Evolutionary conservation across 2,329 filamentous ascomycete genomes (phyloP).

Genomic region (Chaetomium globosum): DNA sequence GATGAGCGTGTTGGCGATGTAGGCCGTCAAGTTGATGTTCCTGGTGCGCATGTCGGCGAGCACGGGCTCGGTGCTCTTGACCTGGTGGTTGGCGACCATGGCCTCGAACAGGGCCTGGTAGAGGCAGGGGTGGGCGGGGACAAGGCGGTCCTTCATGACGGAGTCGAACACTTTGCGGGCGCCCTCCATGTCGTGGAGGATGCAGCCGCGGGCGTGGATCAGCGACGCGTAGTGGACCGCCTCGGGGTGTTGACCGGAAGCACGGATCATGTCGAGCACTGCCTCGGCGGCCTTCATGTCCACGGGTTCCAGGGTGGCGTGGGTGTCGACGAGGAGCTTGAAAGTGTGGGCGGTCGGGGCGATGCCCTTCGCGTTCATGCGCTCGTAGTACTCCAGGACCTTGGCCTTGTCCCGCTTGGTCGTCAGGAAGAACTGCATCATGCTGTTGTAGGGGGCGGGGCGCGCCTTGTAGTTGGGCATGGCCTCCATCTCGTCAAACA

Average conservation of each 20-base stretch:
- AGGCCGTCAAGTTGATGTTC: constrained; percentile 84
- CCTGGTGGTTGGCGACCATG: constrained; percentile 92
- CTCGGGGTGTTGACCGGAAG: constrained; percentile 75
- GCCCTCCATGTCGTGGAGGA: constrained; percentile 84
- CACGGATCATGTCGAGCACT: constrained; percentile 76
- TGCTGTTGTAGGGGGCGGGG: constrained; percentile 95
- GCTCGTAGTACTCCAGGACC: constrained; percentile 91
- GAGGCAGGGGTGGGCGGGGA: constrained; percentile 78
- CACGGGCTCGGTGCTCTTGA: constrained; percentile 72
- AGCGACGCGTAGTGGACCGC: constrained; percentile 94
- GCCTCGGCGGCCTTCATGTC: constrained; percentile 85
- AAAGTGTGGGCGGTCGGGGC: constrained; percentile 93
- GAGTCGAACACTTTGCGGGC: constrained; percentile 81
- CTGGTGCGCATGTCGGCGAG: constrained; percentile 74
- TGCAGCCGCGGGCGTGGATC: constrained; percentile 94
- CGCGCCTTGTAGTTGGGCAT: constrained; percentile 99
- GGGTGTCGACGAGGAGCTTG: constrained; percentile 93
- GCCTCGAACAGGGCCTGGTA: constrained; percentile 97
- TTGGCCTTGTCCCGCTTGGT: constrained; percentile 95
- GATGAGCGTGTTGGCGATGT: constrained; percentile 97
- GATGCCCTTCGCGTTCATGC: constrained; percentile 87
- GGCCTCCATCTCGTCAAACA: constrained; percentile 98
- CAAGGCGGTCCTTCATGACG: constrained; percentile 67
- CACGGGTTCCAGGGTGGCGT: constrained; percentile 89
- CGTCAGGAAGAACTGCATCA: constrained; percentile 99